Percentiles rank a stretch among this genome's conserved stretches.
phyloP scores from a whole-genome alignment of 2,329 filamentous ascomycete species.

The Talaromyces atroroseus region DNA sequence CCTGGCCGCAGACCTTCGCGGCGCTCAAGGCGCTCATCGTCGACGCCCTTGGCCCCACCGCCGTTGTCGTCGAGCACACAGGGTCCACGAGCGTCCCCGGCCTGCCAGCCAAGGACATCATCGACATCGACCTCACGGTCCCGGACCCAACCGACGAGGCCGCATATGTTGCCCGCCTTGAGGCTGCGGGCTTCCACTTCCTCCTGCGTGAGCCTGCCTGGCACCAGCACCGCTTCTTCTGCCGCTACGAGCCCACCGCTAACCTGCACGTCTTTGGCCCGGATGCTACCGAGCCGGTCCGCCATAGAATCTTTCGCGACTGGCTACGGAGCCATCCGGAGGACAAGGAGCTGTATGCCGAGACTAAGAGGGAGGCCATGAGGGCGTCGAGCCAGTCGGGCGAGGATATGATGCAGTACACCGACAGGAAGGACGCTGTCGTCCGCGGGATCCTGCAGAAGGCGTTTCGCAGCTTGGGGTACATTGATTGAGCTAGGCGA shows the following conservation, averaged over 20 bases:
- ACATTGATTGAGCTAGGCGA: not conserved
- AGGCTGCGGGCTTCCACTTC: conserved; percentile 43
- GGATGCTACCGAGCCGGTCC: conserved; percentile 36
- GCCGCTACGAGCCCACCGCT: conserved; percentile 29
- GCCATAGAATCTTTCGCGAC: conserved; percentile 44
- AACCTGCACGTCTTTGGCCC: conserved; percentile 49
- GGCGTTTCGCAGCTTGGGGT: conserved; percentile 22
- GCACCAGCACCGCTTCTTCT: conserved; percentile 48
- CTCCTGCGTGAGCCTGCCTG: conserved; percentile 43
- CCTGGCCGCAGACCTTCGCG: conserved; percentile 20
- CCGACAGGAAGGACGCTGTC: conserved; percentile 36
- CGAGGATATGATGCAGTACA: conserved; percentile 38
- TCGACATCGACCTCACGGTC: conserved; percentile 50
- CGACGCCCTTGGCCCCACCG: conserved; percentile 17
- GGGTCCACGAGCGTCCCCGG: conserved; percentile 49
- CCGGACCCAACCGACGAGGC: conserved; percentile 36
- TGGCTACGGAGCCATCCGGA: conserved; percentile 37
- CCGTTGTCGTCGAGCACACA: conserved; percentile 40
- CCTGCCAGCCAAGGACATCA: conserved; percentile 48
- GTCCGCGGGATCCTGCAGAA: conserved; percentile 37
- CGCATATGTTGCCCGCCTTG: conserved; percentile 41
- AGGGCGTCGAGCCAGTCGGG: conserved; percentile 22
- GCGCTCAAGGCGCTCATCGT: conserved; percentile 17
- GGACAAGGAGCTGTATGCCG: conserved; percentile 39
- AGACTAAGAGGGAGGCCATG: conserved; percentile 33